Percentiles rank a stretch among this genome's conserved stretches.
phyloP scores from a whole-genome alignment of 345 rosid genomes.

The Arabidopsis suecica region DNA sequence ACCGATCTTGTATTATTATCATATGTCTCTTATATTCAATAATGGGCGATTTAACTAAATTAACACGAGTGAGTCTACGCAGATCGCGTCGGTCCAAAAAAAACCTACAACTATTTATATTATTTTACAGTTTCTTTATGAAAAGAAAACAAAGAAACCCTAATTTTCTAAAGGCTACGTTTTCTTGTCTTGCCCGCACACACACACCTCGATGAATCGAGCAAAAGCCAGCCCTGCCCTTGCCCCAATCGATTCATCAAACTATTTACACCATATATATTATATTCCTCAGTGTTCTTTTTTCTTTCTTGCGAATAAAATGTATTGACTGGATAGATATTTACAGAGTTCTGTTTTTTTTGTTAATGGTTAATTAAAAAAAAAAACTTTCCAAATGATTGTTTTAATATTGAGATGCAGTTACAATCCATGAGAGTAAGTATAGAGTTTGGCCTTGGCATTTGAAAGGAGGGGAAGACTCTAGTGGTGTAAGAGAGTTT shows the following conservation, averaged over 20 bases:
- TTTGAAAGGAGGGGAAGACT: constrained; percentile 23
- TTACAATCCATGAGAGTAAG: background rate
- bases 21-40: background rate
- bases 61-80: constrained; percentile 31
- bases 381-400: background rate
- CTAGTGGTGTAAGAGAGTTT: constrained; percentile 16
- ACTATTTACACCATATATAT: constrained; percentile 14
- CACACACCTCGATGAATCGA: constrained; percentile 32
- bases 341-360: background rate
- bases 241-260: background rate
- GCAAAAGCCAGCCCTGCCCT: constrained; percentile 30
- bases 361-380: background rate
- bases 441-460: constrained; percentile 10
- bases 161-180: constrained; percentile 39
- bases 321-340: background rate
- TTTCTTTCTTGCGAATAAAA: background rate
- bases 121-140: background rate
- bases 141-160: constrained; percentile 36
- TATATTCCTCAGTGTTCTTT: background rate
- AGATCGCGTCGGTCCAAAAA: constrained; percentile 40
- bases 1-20: constrained; percentile 38
- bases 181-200: constrained; percentile 25
- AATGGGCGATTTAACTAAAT: constrained; percentile 8
- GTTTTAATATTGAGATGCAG: background rate
- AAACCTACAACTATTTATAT: constrained; percentile 12